A percentile compares a stretch with the other conserved stretches of the same genome.
These are phyloP conservation scores for Cyclocybe aegerita DNA, from an alignment of 768 basidiomycete genomes.

Conservation along the genomic window DNA sequence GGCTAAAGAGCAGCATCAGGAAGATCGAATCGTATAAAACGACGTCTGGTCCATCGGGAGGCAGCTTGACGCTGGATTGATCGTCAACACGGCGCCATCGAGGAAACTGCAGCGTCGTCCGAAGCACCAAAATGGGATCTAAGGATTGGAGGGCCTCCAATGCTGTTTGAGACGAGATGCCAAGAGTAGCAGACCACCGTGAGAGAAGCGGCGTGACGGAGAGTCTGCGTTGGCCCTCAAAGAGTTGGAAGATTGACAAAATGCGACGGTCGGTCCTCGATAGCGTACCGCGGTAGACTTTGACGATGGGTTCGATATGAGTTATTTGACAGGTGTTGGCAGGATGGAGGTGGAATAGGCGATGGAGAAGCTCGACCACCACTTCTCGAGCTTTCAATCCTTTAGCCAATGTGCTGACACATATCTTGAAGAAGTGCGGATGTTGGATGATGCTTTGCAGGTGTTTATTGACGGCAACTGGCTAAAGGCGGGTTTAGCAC, in stretches of 20 bases:
- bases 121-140: slow-evolving; percentile 66
- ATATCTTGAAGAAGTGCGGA: slow-evolving; percentile 54
- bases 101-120: slow-evolving; percentile 74
- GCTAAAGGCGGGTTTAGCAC: slow-evolving; percentile 37
- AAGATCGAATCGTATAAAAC: slow-evolving; percentile 81
- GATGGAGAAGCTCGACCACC: slow-evolving; percentile 56
- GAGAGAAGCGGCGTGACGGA: slow-evolving; percentile 65
- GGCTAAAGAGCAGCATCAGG: slow-evolving; percentile 62
- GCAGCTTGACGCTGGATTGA: slow-evolving; percentile 18
- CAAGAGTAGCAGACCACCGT: slow-evolving; percentile 58
- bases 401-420: slow-evolving; percentile 23
- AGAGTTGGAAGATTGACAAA: slow-evolving; percentile 74
- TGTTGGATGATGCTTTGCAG: slow-evolving; percentile 78
- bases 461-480: slow-evolving; percentile 68
- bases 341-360: slow-evolving; percentile 76
- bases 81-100: slow-evolving; percentile 54
- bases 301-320: slow-evolving; percentile 76
- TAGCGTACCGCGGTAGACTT: slow-evolving; percentile 76
- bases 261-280: slow-evolving; percentile 62
- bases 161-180: slow-evolving; percentile 40
- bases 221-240: slow-evolving; percentile 67
- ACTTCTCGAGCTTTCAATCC: slow-evolving; percentile 36
- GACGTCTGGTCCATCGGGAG: slow-evolving; percentile 29
- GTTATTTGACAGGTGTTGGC: slow-evolving; percentile 82
- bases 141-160: slow-evolving; percentile 70